Evolutionary conservation across 805 yeast genomes (phyloP), one percentile per base, ranked within the genome.

Genomic region (Komagataella mondaviorum): DNA sequence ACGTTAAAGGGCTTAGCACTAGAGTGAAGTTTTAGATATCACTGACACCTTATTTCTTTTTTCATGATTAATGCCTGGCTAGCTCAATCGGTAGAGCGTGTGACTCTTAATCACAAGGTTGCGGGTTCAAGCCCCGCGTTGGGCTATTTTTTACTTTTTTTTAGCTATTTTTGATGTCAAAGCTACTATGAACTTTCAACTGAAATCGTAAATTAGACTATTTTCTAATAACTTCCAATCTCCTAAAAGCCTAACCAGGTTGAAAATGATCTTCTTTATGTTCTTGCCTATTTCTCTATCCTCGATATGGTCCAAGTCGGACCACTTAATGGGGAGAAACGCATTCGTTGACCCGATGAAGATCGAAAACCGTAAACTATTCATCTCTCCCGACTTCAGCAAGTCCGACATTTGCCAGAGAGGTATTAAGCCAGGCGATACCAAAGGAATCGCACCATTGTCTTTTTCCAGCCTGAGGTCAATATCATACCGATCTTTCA

Each of bases 401-500:
- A 30, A 30, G 14, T 65, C 64, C n/a, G 61, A 50, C 14, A 78
- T 54, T 55, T 77, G 81, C 64, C 64, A 58, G 30, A 77, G 49
- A 1, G 83, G 80, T 8, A 75, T 56, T 3, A 75, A 54, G 0
- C 85, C 84, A 0, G 83, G 81, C 2, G 72, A 58, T 3, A 78
- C 76, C 8, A 58, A 56, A 1, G 83, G 77, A 10, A 73, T 50
- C 12, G 20, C 22, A 22, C 46, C 47, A 44, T 30, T 47, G 51
- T 20, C 44, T 12, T 44, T 48, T 4, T 45, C 49, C 8, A 48
- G n/a, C 7, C 3, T 18, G 59, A 59, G 59, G 10, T 54, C 58
- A 6, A 50, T 50, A 17, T 57, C 55, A 6, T 47, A 52, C 12
- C 53, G 51, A 2, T 52, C 53, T 18, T 55, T 51, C 39, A 56